A percentile compares a stretch with the other conserved stretches of the same genome.
Evolutionary conservation across 306 rosid species (phyloP).

Genomic region (Vigna hirtella): DNA sequence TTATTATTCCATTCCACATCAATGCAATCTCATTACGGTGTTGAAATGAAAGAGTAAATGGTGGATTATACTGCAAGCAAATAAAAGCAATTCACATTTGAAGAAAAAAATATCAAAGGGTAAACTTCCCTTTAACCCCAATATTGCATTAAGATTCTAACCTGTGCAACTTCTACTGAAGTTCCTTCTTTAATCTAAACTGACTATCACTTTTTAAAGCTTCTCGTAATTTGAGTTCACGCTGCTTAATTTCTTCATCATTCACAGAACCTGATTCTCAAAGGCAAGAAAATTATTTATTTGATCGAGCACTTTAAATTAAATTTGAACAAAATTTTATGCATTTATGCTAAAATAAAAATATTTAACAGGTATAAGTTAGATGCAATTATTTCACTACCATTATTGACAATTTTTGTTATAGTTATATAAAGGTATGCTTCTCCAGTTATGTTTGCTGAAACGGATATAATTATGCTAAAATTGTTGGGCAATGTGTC

Average conservation of each 20-base stretch:
- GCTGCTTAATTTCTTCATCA: slow-evolving; percentile 69
- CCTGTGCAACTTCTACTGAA: slow-evolving; percentile 86
- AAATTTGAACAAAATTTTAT: slow-evolving; percentile 8
- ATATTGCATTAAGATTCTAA: slow-evolving; percentile 48
- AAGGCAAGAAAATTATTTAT: slow-evolving; percentile 31
- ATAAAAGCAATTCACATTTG: slow-evolving; percentile 36
- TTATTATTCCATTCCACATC: slow-evolving; percentile 77
- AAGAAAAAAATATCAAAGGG: slow-evolving; percentile 26
- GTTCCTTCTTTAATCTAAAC: slow-evolving; percentile 68
- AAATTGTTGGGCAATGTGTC: no score
- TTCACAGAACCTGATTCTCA: slow-evolving; percentile 71
- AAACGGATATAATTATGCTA: no score
- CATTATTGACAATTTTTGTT: no score
- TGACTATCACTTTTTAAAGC: slow-evolving; percentile 64
- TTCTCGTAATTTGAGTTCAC: slow-evolving; percentile 66
- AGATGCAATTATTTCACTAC: no score
- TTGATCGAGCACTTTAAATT: slow-evolving; percentile 24
- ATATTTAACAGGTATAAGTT: no score
- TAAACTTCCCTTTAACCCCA: slow-evolving; percentile 24
- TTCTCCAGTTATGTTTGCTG: no score
- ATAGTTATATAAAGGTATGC: no score
- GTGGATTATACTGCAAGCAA: slow-evolving; percentile 90
- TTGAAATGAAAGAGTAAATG: slow-evolving; percentile 96
- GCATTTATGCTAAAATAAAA: no score
- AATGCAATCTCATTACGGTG: slow-evolving; percentile 91